These are phyloP conservation scores for Rutidosis leptorrhynchoides DNA, from an alignment of 129 eudicot genomes.

Conservation along the genomic window DNA sequence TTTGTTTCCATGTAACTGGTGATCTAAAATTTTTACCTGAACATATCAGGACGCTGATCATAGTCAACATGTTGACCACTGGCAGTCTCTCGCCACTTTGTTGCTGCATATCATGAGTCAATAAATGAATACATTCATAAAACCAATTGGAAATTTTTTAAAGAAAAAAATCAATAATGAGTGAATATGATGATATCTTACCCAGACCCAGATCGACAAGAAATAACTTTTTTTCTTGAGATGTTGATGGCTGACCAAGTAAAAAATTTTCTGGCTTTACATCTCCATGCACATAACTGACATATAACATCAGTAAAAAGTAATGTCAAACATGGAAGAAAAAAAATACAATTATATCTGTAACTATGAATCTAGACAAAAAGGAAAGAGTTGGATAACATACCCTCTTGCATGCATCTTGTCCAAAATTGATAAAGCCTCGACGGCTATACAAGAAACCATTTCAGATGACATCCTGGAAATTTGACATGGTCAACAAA, in stretches of 20 bases:
- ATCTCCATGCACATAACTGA: conserved; percentile 81
- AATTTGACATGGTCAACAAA: conserved; percentile 10
- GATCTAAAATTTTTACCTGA: conserved; percentile 43
- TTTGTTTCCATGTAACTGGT: not conserved
- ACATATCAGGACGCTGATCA: conserved; percentile 85
- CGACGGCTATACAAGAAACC: conserved; percentile 75
- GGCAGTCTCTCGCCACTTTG: conserved; percentile 72
- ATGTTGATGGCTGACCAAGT: conserved; percentile 87
- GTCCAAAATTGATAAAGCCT: conserved; percentile 65
- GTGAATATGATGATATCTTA: conserved; percentile 22
- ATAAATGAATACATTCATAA: not conserved
- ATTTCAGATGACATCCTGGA: conserved; percentile 71
- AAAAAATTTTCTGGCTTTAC: too few relatives aligned
- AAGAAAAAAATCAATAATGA: conserved; percentile 1
- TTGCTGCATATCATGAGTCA: conserved; percentile 44
- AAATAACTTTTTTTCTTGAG: conserved; percentile 77
- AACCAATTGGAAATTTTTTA: not conserved
- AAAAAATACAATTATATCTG: not conserved
- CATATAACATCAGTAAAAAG: not conserved
- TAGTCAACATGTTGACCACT: conserved; percentile 67
- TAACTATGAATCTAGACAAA: not conserved
- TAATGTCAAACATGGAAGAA: not conserved
- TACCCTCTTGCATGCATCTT: conserved; percentile 77
- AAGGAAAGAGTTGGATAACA: not conserved
- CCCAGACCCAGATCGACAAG: conserved; percentile 89